Evolutionary conservation across 371 early-diverging fungal species (phyloP).

Genomic region (Mortierella polycephala): DNA sequence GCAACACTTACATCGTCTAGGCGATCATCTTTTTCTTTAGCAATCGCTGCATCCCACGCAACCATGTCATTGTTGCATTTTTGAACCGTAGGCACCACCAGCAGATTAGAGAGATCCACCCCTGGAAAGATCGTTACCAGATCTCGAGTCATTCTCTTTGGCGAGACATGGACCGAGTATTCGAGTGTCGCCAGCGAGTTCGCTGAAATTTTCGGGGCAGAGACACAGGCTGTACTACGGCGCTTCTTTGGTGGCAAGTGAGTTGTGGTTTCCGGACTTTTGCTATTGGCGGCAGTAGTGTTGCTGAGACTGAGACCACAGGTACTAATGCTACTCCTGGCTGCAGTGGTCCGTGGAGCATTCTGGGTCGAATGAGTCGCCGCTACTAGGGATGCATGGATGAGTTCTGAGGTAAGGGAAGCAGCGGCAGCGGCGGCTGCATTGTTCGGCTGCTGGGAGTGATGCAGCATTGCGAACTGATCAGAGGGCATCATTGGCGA

Average conservation of each 20-base stretch:
- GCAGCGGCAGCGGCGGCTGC: conserved; percentile 16
- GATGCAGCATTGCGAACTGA: conserved; percentile 27
- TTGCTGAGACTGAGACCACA: no score
- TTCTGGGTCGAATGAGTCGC: conserved; percentile 8
- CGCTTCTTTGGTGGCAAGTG: background rate
- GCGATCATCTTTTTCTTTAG: conserved; percentile 82
- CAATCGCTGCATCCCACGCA: conserved; percentile 72
- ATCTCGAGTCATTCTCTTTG: conserved; percentile 64
- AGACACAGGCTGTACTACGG: conserved; percentile 14
- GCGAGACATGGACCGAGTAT: conserved; percentile 66
- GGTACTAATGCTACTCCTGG: background rate
- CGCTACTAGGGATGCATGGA: conserved; percentile 38
- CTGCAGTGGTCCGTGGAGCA: background rate
- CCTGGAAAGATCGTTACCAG: conserved; percentile 68
- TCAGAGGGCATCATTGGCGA: conserved; percentile 25
- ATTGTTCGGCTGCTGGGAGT: conserved; percentile 13
- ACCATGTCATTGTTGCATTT: conserved; percentile 80
- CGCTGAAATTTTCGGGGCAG: conserved; percentile 27
- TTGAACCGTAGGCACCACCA: conserved; percentile 86
- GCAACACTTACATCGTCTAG: conserved; percentile 72
- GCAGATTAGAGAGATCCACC: conserved; percentile 59
- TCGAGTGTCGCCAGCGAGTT: conserved; percentile 49
- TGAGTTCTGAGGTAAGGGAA: conserved; percentile 34
- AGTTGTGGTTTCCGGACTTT: background rate
- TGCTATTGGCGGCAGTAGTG: background rate